phyloP scores from a whole-genome alignment of 108 stramenopile genomes.

The Epithemia pelagica region DNA sequence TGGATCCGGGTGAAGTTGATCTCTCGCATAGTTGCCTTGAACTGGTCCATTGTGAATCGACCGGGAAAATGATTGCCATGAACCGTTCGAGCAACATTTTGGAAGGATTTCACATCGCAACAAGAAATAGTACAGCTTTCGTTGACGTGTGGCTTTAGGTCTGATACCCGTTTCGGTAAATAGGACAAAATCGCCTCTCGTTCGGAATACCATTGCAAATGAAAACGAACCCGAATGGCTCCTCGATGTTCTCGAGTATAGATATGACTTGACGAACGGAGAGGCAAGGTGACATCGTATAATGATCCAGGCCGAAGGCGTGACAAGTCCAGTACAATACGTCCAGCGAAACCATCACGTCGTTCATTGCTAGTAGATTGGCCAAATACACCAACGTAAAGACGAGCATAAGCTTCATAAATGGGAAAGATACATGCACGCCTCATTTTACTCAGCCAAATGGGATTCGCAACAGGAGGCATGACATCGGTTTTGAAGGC shows the following conservation, averaged over 20 bases:
- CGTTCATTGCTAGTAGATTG: slow-evolving; percentile 37
- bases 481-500: slow-evolving; percentile 73
- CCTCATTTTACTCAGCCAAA: slow-evolving; percentile 50
- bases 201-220: slow-evolving; percentile 48
- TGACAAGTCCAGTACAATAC: slow-evolving; percentile 49
- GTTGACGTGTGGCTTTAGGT: slow-evolving; percentile 11
- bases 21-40: slow-evolving; percentile 49
- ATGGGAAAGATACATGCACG: slow-evolving; percentile 69
- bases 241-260: slow-evolving; percentile 48
- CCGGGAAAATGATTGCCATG: slow-evolving; percentile 59
- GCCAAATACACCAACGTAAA: slow-evolving; percentile 66
- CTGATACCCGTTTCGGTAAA: slow-evolving; percentile 22
- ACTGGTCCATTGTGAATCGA: slow-evolving; percentile 27
- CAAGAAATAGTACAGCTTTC: slow-evolving; percentile 38
- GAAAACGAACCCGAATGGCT: slow-evolving; percentile 52
- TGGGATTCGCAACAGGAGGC: slow-evolving; percentile 30
- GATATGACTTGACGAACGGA: slow-evolving; percentile 46
- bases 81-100: slow-evolving; percentile 61
- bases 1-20: slow-evolving; percentile 35
- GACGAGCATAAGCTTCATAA: slow-evolving; percentile 50
- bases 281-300: slow-evolving; percentile 58
- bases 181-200: slow-evolving; percentile 54
- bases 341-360: slow-evolving; percentile 70
- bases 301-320: slow-evolving; percentile 40
- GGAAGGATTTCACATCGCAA: slow-evolving; percentile 50